Base-by-base conservation (phyloP, 179 eudicot species). In the Corrigiola litoralis region DNA sequence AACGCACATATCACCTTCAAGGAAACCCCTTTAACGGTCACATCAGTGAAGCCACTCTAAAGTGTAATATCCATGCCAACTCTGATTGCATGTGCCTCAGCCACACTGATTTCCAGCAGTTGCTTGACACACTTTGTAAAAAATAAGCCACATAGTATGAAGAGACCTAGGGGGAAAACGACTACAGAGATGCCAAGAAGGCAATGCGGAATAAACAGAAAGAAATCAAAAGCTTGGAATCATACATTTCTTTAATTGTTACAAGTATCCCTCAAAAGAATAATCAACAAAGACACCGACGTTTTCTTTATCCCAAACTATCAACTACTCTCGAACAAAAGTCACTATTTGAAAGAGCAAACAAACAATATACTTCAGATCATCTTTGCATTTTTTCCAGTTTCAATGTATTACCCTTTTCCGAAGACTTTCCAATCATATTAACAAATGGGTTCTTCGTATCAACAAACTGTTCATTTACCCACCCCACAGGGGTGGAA, bases 291-390 rank as follows among this genome's bases (percentile, higher is more conserved):
- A 37, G 38, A 36, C 45, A 58, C 25, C 23, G 5, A 48, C 63
- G 40, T 40, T 11, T 20, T 14, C 48, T 24, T 40, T 14, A 31
- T 12, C 13, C 48, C 63, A 34, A 58, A 40, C 18, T 1, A 9
- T 28, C 48, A 58, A 5, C 33, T 24, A 16, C 38, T 20, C 16
- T 56, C 29, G 17, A 20, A 37, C 20, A 44, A 17, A 37, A 57
- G 46, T 20, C 46, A 13, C 36, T 24, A 25, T 14, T 1, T 38
- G 14, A 59, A 59, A 59, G 64, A 59, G 42, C 42, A 41, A 59
- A 40, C 21, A 59, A 59, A 58, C n/a, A 24, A 41, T 59, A 59
- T 59, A 25, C 48, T 58, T 58, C 63, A 59, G 42, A 59, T 59
- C 40, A 59, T 41, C 36, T 57, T 36, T 14, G 42, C 50, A 25